These are phyloP conservation scores for Puya raimondii DNA, from an alignment of 176 grass and related monocot species.

Conservation along the genomic window DNA sequence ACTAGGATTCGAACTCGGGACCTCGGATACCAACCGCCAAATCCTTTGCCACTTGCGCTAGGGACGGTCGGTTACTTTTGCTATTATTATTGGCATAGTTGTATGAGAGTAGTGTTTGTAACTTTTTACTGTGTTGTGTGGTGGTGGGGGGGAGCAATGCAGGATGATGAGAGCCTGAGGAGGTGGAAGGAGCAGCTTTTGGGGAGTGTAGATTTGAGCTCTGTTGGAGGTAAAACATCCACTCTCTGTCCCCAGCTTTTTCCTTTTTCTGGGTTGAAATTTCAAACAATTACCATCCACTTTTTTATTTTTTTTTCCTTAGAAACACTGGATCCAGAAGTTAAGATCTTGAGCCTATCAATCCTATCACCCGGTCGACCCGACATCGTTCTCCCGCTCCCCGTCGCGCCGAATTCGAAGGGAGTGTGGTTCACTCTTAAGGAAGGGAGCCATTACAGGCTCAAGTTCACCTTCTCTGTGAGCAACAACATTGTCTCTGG, in stretches of 20 bases:
- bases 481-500: conserved; percentile 94
- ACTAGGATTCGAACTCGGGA: too few relatives aligned
- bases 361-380: conserved; percentile 55
- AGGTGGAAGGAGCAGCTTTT: conserved; percentile 47
- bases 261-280: neutral
- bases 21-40: too few relatives aligned
- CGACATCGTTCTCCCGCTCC: conserved; percentile 70
- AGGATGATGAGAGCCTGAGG: conserved; percentile 45
- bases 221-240: neutral
- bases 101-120: neutral
- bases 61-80: too few relatives aligned
- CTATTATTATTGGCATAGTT: neutral
- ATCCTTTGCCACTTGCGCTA: too few relatives aligned
- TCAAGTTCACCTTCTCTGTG: conserved; percentile 95
- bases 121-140: neutral
- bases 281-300: neutral
- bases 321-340: conserved; percentile 79
- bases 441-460: conserved; percentile 73
- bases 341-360: conserved; percentile 85
- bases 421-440: conserved; percentile 87
- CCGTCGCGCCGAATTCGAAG: conserved; percentile 58
- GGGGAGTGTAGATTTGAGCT: conserved; percentile 25
- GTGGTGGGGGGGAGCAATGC: too few relatives aligned
- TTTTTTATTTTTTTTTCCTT: too few relatives aligned
- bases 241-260: neutral